Evolutionary conservation across 1,139 yeast genomes (phyloP).

Genomic region (Zygoascus hellenicus): DNA sequence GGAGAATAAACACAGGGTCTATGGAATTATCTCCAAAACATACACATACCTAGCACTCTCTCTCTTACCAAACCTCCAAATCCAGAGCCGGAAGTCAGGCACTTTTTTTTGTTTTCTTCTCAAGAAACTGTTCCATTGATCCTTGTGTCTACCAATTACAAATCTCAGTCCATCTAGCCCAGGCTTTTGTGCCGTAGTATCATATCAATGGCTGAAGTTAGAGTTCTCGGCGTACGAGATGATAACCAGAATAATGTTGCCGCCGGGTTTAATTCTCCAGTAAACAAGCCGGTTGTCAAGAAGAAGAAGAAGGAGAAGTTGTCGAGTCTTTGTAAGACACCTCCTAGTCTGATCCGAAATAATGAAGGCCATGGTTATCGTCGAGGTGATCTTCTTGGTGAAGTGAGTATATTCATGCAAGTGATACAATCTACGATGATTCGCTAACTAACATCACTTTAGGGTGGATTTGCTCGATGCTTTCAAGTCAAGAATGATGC

Average conservation of each 20-base stretch:
- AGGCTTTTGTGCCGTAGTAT: neutral
- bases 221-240: slow-evolving; percentile 18
- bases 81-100: too few species aligned
- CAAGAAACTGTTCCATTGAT: too few species aligned
- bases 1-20: too few species aligned
- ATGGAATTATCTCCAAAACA: too few species aligned
- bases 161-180: too few species aligned
- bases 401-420: slow-evolving; percentile 32
- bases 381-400: slow-evolving; percentile 88
- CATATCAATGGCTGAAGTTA: slow-evolving; percentile 1
- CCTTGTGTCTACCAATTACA: too few species aligned
- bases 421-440: neutral
- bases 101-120: too few species aligned
- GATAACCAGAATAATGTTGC: slow-evolving; percentile 12
- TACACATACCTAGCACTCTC: too few species aligned
- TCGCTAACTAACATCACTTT: neutral
- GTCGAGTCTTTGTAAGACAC: slow-evolving; percentile 86
- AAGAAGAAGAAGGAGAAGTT: slow-evolving; percentile 76
- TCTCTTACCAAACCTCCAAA: too few species aligned
- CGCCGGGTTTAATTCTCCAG: slow-evolving; percentile 2
- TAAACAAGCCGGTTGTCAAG: slow-evolving; percentile 27
- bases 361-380: slow-evolving; percentile 84
- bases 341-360: slow-evolving; percentile 86
- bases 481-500: slow-evolving; percentile 87
- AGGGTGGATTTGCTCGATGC: slow-evolving; percentile 97